These are phyloP conservation scores for Neurospora discreta DNA, from an alignment of 495 filamentous ascomycete genomes.

Conservation along the genomic window DNA sequence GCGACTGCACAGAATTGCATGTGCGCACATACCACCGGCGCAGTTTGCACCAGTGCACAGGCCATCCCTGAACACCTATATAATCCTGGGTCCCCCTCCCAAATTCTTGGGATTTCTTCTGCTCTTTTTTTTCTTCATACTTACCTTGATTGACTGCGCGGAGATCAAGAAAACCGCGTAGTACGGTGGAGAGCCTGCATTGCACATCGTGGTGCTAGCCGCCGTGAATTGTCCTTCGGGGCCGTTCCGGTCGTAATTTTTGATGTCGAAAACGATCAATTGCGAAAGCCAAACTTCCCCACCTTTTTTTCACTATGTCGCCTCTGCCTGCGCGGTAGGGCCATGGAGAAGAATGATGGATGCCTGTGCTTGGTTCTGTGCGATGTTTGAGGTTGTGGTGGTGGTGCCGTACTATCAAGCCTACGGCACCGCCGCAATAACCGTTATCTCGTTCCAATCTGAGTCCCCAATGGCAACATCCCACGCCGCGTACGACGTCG, in stretches of 20 bases:
- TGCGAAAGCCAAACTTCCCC: neutral
- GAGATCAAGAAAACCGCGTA: conserved; percentile 21
- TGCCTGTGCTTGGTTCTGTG: neutral
- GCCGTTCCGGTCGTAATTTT: conserved; percentile 30
- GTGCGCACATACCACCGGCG: neutral
- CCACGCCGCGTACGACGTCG: neutral
- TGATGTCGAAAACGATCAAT: conserved; percentile 7
- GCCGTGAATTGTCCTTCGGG: conserved; percentile 28
- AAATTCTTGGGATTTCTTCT: conserved; percentile 3
- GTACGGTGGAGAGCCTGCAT: conserved; percentile 23
- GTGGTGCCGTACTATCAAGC: too few relatives aligned
- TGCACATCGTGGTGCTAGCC: conserved; percentile 26
- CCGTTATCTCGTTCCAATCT: neutral
- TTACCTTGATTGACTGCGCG: conserved; percentile 25
- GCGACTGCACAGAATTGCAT: neutral
- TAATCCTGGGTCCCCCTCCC: neutral
- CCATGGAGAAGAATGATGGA: conserved; percentile 20
- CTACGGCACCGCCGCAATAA: neutral
- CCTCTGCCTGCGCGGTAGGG: conserved; percentile 9
- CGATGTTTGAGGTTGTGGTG: neutral
- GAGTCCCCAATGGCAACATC: neutral
- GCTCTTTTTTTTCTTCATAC: conserved; percentile 24
- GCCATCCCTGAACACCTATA: conserved; percentile 5
- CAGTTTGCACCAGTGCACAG: conserved; percentile 13
- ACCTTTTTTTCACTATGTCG: conserved; percentile 19